Evolutionary conservation across 306 rosid genomes (phyloP), one percentile per base, ranked within the genome.

Genomic region (Styphnolobium japonicum): DNA sequence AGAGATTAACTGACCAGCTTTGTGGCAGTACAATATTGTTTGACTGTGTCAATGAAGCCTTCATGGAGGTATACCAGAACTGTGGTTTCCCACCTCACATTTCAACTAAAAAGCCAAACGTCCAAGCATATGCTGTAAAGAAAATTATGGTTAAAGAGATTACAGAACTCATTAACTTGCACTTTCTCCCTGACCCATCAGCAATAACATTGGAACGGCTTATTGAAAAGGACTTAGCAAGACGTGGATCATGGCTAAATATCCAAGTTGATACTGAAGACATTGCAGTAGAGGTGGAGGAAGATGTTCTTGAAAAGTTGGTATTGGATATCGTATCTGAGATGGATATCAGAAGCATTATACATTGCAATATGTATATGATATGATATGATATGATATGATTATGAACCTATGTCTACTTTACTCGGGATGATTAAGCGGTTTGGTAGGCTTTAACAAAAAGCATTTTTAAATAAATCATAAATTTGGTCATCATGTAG

Each of bases 181-280:
- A 81, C 61, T 83, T 73, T 75, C 69, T 33, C 43, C 81, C 33
- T 22, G 81, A 40, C 67, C 65, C 82, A 68, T 76, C 82, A 53
- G 75, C 78, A 57, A 8, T 74, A 68, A 75, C 86, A 6, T 6
- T 89, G 67, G 82, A 85, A 14, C 68, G 88, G 82, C 84, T 83
- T 49, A 69, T 76, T 79, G 86, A 77, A 71, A 80, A 64, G 72
- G 97, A 88, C 86, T 65, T 91, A 7, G 76, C 34, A 33, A 79
- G 75, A 73, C 75, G 81, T 37, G 85, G 79, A 43, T 55, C 90
- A 40, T 91, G 98, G 98, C 68, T 88, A 49, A 75, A 84, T 75
- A 68, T 69, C 71, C 74, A 75, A 34, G 68, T 25, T 53, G 92
- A 86, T 67, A 65, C 43, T 42, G 86, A 88, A 85, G 88, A 82